These are phyloP conservation scores for Pichia norvegensis DNA, from an alignment of 1,139 yeast genomes.

Conservation along the genomic window DNA sequence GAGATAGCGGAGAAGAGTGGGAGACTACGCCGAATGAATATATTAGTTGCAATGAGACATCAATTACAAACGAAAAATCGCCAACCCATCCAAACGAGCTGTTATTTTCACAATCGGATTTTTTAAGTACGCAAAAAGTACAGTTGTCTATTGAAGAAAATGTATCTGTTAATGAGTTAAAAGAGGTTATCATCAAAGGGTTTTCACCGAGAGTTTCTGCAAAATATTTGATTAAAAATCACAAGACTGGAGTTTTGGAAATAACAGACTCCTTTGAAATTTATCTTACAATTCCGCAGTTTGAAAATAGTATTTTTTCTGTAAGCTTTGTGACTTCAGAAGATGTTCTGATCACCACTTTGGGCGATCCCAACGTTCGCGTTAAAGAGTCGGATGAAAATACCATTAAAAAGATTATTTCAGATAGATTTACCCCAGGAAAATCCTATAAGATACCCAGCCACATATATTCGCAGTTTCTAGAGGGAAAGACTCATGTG, in stretches of 20 bases:
- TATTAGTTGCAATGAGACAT: not conserved
- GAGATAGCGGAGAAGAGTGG: no score
- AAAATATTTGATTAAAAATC: slow-evolving; percentile 2
- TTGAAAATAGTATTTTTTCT: slow-evolving; percentile 1
- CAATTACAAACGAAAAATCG: not conserved
- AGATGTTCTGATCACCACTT: slow-evolving; percentile 4
- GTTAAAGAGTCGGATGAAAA: slow-evolving; percentile 1
- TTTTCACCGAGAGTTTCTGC: slow-evolving; percentile 9
- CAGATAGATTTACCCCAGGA: not conserved
- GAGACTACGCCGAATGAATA: not conserved
- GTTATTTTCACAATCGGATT: no score
- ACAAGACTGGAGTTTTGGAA: slow-evolving; percentile 2
- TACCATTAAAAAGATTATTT: not conserved
- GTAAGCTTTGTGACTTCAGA: slow-evolving; percentile 8
- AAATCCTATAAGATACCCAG: not conserved
- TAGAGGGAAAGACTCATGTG: slow-evolving; percentile 1
- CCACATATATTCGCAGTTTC: not conserved
- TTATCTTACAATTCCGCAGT: slow-evolving; percentile 3
- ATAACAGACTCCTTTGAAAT: slow-evolving; percentile 13
- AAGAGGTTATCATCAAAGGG: slow-evolving; percentile 4
- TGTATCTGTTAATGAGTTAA: not conserved
- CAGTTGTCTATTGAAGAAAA: not conserved
- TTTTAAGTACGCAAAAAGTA: not conserved
- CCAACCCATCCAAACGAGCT: no score
- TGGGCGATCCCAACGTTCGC: not conserved